A percentile compares a stretch with the other conserved stretches of the same genome.
Evolutionary conservation across 2,329 filamentous ascomycete genomes (phyloP).

Genomic region (Onygena corvina): DNA sequence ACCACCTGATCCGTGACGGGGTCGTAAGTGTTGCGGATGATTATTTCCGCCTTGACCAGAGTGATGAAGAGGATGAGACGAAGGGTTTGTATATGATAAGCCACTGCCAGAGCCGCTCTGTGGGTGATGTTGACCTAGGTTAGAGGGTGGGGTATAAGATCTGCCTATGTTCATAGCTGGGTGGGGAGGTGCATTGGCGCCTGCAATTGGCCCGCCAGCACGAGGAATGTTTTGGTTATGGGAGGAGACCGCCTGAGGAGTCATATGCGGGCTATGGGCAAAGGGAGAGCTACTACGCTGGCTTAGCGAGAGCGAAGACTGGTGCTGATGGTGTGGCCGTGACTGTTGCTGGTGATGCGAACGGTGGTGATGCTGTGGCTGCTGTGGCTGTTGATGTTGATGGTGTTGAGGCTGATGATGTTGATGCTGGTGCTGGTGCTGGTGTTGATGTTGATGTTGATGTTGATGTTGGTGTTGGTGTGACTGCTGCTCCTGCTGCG

Average conservation of each 20-base stretch:
- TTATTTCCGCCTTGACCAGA: background rate
- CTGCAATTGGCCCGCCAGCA: conserved; percentile 13
- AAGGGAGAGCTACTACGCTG: conserved; percentile 18
- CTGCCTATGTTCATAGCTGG: conserved; percentile 20
- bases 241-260: background rate
- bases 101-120: conserved; percentile 7
- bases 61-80: background rate
- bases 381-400: conserved; percentile 16
- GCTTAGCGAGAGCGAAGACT: conserved; percentile 23
- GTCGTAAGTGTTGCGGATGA: conserved; percentile 7
- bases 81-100: background rate
- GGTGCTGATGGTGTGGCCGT: conserved; percentile 25
- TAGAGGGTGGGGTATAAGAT: conserved; percentile 31
- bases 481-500: conserved; percentile 7
- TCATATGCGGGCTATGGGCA: background rate
- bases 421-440: conserved; percentile 13
- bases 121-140: conserved; percentile 21
- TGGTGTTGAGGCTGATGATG: conserved; percentile 13
- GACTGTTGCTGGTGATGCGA: conserved; percentile 25
- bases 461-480: conserved; percentile 13
- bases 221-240: conserved; percentile 15
- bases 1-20: conserved; percentile 6
- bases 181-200: background rate
- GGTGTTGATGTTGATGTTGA: conserved; percentile 3
- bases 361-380: conserved; percentile 22